Conservation (phyloP, 345 rosid species). For the Leavenworthia alabamica region DNA sequence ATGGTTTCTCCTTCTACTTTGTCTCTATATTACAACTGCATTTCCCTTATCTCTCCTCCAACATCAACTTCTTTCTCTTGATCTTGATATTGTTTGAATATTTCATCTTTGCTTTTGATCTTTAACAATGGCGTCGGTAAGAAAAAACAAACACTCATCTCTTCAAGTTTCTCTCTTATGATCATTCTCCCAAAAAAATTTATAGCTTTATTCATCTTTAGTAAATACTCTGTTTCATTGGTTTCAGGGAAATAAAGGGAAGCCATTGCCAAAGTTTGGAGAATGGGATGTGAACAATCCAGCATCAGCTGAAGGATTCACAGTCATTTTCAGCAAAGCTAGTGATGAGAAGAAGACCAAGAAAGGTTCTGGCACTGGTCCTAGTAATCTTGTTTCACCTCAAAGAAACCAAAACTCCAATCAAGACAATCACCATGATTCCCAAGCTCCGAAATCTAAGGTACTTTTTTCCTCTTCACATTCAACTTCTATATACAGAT, state of each 20-base stretch:
- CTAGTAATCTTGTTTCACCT: conserved; percentile 22
- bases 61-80: neutral
- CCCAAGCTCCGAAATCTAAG: conserved; percentile 25
- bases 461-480: neutral
- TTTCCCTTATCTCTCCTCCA: conserved; percentile 9
- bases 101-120: neutral
- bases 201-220: neutral
- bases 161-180: neutral
- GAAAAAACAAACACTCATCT: neutral
- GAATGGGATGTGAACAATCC: conserved; percentile 62
- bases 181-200: neutral
- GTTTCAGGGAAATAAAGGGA: conserved; percentile 39
- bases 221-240: neutral
- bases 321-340: conserved; percentile 57
- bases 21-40: conserved; percentile 21
- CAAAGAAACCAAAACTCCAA: conserved; percentile 21
- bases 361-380: conserved; percentile 23
- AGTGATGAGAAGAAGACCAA: conserved; percentile 51
- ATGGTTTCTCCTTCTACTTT: conserved; percentile 3
- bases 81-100: neutral
- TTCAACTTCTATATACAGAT: neutral
- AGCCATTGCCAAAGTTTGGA: conserved; percentile 51
- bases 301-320: conserved; percentile 53
- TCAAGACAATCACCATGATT: conserved; percentile 9
- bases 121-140: conserved; percentile 32